phyloP scores from a whole-genome alignment of 2,329 filamentous ascomycete genomes.

The Biscogniauxia marginata region DNA sequence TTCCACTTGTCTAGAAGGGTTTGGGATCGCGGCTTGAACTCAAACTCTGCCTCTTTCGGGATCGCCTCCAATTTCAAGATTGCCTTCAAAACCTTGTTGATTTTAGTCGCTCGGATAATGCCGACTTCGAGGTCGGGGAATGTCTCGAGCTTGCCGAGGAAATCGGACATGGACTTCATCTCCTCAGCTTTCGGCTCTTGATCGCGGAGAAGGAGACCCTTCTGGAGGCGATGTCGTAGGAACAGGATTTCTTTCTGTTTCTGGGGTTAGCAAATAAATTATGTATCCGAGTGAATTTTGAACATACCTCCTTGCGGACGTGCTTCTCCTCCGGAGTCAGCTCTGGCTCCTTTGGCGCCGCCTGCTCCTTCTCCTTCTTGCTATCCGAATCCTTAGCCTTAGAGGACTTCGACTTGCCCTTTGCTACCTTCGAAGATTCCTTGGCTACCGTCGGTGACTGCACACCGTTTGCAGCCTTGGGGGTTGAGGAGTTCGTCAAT shows the following conservation, averaged over 20 bases:
- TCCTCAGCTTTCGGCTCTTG: slow-evolving; percentile 82
- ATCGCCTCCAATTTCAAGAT: slow-evolving; percentile 86
- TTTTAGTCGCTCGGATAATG: slow-evolving; percentile 90
- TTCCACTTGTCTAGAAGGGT: slow-evolving; percentile 86
- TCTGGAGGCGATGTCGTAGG: slow-evolving; percentile 90
- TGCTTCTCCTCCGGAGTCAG: slow-evolving; percentile 57
- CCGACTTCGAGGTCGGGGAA: slow-evolving; percentile 78
- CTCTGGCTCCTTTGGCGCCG: slow-evolving; percentile 54
- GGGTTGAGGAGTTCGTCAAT: slow-evolving; percentile 62
- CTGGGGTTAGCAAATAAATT: slow-evolving; percentile 33
- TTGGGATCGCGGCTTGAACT: slow-evolving; percentile 83
- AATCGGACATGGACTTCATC: slow-evolving; percentile 76
- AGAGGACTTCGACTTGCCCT: slow-evolving; percentile 55
- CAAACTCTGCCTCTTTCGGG: slow-evolving; percentile 82
- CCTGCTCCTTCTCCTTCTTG: slow-evolving; percentile 53
- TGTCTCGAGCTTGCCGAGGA: slow-evolving; percentile 76
- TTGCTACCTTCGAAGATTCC: slow-evolving; percentile 51
- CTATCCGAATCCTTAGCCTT: slow-evolving; percentile 43
- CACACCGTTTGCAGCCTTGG: slow-evolving; percentile 67
- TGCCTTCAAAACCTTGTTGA: slow-evolving; percentile 96
- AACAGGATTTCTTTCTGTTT: slow-evolving; percentile 80
- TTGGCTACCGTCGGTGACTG: slow-evolving; percentile 38
- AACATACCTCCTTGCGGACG: slow-evolving; percentile 56
- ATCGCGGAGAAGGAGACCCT: slow-evolving; percentile 84
- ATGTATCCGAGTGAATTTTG: background rate